These are phyloP conservation scores for Colletotrichum sojae DNA, from an alignment of 2,329 filamentous ascomycete genomes.

Conservation along the genomic window DNA sequence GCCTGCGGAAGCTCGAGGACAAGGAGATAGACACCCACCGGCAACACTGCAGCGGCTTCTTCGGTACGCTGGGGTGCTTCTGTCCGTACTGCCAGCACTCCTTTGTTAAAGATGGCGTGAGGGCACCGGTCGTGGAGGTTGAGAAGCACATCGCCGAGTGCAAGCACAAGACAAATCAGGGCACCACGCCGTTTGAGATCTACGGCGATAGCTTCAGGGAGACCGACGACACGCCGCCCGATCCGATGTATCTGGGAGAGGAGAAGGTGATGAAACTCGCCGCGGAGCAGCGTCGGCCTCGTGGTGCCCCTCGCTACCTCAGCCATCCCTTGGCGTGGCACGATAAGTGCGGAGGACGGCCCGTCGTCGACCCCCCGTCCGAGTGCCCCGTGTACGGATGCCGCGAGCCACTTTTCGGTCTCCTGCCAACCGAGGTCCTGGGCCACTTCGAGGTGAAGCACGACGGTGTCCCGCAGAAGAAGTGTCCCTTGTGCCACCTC, in stretches of 20 bases:
- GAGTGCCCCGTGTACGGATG: constrained; percentile 32
- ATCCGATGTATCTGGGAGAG: constrained; percentile 35
- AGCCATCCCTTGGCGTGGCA: constrained; percentile 33
- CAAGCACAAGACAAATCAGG: not conserved
- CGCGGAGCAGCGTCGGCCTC: constrained; percentile 10
- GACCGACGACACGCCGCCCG: constrained; percentile 12
- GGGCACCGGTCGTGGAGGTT: constrained; percentile 4
- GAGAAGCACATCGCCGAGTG: constrained; percentile 31
- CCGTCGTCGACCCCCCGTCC: constrained; percentile 30
- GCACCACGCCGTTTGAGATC: constrained; percentile 38
- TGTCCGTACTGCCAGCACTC: constrained; percentile 43
- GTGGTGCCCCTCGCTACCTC: constrained; percentile 26
- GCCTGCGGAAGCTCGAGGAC: constrained; percentile 16
- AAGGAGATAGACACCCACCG: constrained; percentile 36
- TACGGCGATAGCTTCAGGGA: constrained; percentile 35
- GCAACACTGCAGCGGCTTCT: constrained; percentile 42
- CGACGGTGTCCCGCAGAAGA: constrained; percentile 19
- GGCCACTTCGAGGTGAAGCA: constrained; percentile 39
- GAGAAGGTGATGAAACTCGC: not conserved
- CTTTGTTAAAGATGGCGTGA: constrained; percentile 6
- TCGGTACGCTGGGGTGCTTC: constrained; percentile 37
- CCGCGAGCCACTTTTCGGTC: constrained; percentile 33
- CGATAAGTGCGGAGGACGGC: constrained; percentile 30
- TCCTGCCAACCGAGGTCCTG: constrained; percentile 36
- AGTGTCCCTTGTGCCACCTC: constrained; percentile 38